phyloP scores from a whole-genome alignment of 1,139 yeast species.

The Blastobotrys petasosporus region DNA sequence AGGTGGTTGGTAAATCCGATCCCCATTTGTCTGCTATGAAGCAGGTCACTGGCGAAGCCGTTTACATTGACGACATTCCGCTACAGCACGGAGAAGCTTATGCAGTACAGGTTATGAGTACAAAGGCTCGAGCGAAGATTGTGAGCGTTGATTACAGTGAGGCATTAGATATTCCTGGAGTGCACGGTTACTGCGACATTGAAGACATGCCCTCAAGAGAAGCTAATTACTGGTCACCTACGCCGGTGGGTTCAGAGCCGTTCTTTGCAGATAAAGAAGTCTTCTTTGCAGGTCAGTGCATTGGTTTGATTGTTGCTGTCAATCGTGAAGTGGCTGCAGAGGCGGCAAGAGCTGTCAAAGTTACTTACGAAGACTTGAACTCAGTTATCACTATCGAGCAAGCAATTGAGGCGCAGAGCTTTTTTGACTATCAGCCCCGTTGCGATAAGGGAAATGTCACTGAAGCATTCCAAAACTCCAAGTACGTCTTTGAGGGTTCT shows the following conservation, averaged over 20 bases:
- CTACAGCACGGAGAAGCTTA: conserved; percentile 37
- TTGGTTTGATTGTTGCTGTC: conserved; percentile 39
- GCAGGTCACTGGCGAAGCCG: conserved; percentile 43
- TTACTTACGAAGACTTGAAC: conserved; percentile 38
- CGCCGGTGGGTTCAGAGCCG: conserved; percentile 38
- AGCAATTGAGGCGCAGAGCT: conserved; percentile 37
- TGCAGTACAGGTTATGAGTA: conserved; percentile 40
- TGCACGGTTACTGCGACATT: conserved; percentile 38
- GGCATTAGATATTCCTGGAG: conserved; percentile 38
- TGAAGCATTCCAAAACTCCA: conserved; percentile 34
- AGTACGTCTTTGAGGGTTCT: conserved; percentile 35
- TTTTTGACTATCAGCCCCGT: conserved; percentile 31
- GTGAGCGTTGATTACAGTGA: conserved; percentile 35
- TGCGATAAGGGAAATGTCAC: conserved; percentile 39
- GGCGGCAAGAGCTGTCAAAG: conserved; percentile 40
- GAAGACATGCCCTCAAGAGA: conserved; percentile 36
- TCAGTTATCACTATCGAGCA: conserved; percentile 39
- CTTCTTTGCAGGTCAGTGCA: conserved; percentile 39
- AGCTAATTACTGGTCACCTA: conserved; percentile 39
- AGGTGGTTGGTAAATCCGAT: conserved; percentile 36
- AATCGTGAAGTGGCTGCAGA: conserved; percentile 38
- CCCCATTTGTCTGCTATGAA: conserved; percentile 41
- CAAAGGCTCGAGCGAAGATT: conserved; percentile 41
- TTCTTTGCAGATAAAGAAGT: conserved; percentile 41
- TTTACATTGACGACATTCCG: conserved; percentile 41